Conservation (phyloP, 768 basidiomycete genomes). For the Boletus fagicola region DNA sequence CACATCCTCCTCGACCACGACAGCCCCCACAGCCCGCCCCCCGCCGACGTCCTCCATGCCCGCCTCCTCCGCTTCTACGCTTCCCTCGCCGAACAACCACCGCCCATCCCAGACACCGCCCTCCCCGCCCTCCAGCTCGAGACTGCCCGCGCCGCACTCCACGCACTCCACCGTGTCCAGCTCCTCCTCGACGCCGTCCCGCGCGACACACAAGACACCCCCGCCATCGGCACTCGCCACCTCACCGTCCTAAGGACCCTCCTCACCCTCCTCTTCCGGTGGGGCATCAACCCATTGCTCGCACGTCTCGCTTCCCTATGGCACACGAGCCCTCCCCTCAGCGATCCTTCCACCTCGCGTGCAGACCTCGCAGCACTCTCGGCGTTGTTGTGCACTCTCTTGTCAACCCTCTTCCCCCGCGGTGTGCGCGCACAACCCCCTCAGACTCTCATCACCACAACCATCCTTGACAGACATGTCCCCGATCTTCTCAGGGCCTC, state of each 20-base stretch:
- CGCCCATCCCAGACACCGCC: constrained; percentile 14
- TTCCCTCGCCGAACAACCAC: constrained; percentile 9
- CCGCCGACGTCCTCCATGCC: neutral
- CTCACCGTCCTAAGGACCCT: constrained; percentile 60
- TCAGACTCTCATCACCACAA: constrained; percentile 59
- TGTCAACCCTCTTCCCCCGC: constrained; percentile 52
- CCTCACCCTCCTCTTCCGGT: constrained; percentile 66
- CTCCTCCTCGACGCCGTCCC: constrained; percentile 32
- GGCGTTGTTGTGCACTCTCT: constrained; percentile 41
- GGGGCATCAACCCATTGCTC: constrained; percentile 62
- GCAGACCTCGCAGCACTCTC: constrained; percentile 47
- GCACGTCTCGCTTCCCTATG: constrained; percentile 40
- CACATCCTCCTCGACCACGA: constrained; percentile 7
- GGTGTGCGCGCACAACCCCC: constrained; percentile 48
- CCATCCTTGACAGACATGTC: constrained; percentile 55
- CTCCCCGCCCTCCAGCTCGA: constrained; percentile 46
- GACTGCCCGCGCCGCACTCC: constrained; percentile 57
- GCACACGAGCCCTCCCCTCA: constrained; percentile 25
- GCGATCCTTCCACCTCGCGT: constrained; percentile 34
- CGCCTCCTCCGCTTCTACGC: constrained; percentile 20
- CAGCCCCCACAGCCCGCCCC: neutral
- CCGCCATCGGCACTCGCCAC: constrained; percentile 63
- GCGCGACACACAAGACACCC: neutral
- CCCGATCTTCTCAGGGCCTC: constrained; percentile 58
- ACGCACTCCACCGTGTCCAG: constrained; percentile 49